Percentiles rank a stretch among this genome's conserved stretches.
These are phyloP conservation scores for Aspergillus incahuasiensis DNA, from an alignment of 495 filamentous ascomycete species.

Conservation along the genomic window DNA sequence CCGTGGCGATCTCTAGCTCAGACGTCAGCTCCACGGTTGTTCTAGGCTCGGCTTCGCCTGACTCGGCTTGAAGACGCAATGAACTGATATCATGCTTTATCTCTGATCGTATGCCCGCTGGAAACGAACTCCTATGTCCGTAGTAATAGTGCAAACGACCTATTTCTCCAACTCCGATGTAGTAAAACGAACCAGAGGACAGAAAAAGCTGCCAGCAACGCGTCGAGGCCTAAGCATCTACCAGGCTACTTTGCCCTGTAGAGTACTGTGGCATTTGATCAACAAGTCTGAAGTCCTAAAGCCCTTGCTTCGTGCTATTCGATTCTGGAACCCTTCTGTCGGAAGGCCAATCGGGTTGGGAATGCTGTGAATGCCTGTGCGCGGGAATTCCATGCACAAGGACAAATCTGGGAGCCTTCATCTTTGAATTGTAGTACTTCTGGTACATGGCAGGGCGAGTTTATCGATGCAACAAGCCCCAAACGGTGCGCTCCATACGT, in stretches of 20 bases:
- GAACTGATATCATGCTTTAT: not conserved
- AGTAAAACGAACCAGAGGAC: not conserved
- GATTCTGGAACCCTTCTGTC: slow-evolving; percentile 16
- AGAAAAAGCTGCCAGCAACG: not conserved
- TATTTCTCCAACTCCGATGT: not conserved
- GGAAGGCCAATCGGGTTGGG: slow-evolving; percentile 18
- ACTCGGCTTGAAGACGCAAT: not conserved
- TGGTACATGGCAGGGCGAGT: slow-evolving; percentile 5
- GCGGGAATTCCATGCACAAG: slow-evolving; percentile 22
- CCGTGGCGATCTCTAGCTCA: slow-evolving; percentile 22
- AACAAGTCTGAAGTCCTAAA: not conserved
- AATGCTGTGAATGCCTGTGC: slow-evolving; percentile 16
- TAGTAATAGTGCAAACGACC: not conserved
- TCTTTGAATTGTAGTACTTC: too few relatives aligned
- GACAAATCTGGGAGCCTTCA: slow-evolving; percentile 5
- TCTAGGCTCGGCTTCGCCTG: slow-evolving; percentile 12
- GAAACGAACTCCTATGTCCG: not conserved
- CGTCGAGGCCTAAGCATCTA: slow-evolving; percentile 9
- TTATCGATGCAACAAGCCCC: slow-evolving; percentile 5
- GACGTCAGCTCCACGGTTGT: slow-evolving; percentile 9
- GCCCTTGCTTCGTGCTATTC: slow-evolving; percentile 43
- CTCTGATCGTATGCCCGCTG: not conserved
- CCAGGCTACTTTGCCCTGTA: slow-evolving; percentile 17
- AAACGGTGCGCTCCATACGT: not conserved
- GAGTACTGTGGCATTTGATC: slow-evolving; percentile 9